Evolutionary conservation across 768 basidiomycete species (phyloP).

Genomic region (Mycena rebaudengoi): DNA sequence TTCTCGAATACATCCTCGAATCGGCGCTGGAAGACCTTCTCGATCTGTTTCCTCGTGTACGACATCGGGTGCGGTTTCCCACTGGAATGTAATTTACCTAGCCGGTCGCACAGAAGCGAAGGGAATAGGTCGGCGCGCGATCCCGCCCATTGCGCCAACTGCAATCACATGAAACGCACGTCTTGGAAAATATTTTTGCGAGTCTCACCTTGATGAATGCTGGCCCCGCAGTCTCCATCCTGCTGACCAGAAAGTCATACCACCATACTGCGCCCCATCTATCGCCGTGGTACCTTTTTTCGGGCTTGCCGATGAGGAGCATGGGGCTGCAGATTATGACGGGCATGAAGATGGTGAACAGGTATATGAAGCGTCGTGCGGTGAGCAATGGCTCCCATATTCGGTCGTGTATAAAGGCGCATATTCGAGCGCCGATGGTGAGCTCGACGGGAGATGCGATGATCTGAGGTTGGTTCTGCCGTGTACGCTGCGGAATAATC

Average conservation of each 20-base stretch:
- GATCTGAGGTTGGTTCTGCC: slow-evolving; percentile 34
- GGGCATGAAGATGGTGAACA: slow-evolving; percentile 86
- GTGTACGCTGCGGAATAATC: slow-evolving; percentile 50
- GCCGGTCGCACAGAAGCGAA: slow-evolving; percentile 78
- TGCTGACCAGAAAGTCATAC: slow-evolving; percentile 87
- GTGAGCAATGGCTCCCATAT: slow-evolving; percentile 91
- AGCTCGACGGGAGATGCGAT: slow-evolving; percentile 73
- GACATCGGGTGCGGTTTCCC: slow-evolving; percentile 81
- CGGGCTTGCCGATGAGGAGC: slow-evolving; percentile 72
- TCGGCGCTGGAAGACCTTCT: slow-evolving; percentile 81
- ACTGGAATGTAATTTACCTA: slow-evolving; percentile 89
- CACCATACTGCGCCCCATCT: slow-evolving; percentile 97
- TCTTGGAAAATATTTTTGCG: slow-evolving; percentile 21
- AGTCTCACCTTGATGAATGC: slow-evolving; percentile 89
- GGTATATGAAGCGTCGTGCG: slow-evolving; percentile 80
- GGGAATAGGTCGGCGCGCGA: slow-evolving; percentile 96
- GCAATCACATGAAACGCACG: slow-evolving; percentile 27
- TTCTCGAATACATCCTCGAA: slow-evolving; percentile 93
- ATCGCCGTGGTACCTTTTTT: slow-evolving; percentile 69
- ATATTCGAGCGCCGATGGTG: slow-evolving; percentile 54
- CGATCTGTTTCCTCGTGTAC: slow-evolving; percentile 85
- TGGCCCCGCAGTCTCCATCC: slow-evolving; percentile 95
- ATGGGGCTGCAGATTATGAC: slow-evolving; percentile 87
- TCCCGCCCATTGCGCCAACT: slow-evolving; percentile 99
- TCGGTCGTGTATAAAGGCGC: slow-evolving; percentile 57